phyloP scores from a whole-genome alignment of 331 rosid genomes.

The Pyracantha coccinea region DNA sequence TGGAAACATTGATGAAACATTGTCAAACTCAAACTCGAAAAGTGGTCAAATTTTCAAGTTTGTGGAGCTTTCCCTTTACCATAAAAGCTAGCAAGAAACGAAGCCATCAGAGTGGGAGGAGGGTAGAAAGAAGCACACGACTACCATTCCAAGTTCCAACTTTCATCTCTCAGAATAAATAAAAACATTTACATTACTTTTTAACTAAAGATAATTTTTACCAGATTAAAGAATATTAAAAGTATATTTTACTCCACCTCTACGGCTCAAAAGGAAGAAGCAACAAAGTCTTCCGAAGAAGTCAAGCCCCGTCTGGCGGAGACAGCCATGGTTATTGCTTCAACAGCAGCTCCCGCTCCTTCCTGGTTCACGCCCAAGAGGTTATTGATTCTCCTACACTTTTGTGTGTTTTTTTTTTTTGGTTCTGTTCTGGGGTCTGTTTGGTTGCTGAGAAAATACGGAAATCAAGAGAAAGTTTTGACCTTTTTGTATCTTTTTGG shows the following conservation, averaged over 20 bases:
- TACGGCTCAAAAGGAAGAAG: neutral
- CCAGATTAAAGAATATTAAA: neutral
- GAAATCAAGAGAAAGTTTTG: neutral
- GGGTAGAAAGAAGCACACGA: too few species aligned
- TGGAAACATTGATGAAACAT: neutral
- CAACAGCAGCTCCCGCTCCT: slow-evolving; percentile 29
- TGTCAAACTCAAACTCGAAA: neutral
- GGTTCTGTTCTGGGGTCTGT: neutral
- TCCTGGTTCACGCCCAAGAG: slow-evolving; percentile 74
- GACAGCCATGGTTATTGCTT: slow-evolving; percentile 10
- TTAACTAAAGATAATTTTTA: neutral
- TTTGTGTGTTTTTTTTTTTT: neutral
- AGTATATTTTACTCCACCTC: neutral
- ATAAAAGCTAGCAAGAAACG: neutral
- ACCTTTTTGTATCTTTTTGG: neutral
- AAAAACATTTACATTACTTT: neutral
- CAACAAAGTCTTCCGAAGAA: slow-evolving; percentile 12
- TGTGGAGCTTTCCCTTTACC: too few species aligned
- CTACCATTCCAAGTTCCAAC: too few species aligned
- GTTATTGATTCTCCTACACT: slow-evolving; percentile 10
- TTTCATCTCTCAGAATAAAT: too few species aligned
- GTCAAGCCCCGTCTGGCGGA: slow-evolving; percentile 9
- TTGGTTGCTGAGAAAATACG: neutral
- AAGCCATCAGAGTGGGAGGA: neutral
- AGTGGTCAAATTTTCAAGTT: neutral